Conservation (phyloP, 2,329 filamentous ascomycete species). For the Fusarium sambucinum region DNA sequence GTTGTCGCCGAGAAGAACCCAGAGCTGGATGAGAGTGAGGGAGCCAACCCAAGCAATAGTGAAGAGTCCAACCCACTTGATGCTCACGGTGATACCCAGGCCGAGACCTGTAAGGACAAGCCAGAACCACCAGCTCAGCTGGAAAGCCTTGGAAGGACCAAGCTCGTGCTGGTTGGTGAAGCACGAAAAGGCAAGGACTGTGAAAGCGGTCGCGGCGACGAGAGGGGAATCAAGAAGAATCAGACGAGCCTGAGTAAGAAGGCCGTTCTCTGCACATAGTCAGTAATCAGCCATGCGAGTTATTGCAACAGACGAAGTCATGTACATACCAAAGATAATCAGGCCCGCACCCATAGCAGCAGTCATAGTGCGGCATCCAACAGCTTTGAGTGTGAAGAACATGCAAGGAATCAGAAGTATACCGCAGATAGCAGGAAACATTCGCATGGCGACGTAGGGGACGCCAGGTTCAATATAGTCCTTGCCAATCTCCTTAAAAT, state of each 20-base stretch:
- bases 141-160: conserved; percentile 88
- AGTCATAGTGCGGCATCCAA: conserved; percentile 88
- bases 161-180: conserved; percentile 98
- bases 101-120: conserved; percentile 86
- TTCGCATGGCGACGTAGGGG: conserved; percentile 96
- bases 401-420: conserved; percentile 90
- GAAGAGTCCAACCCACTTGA: conserved; percentile 99
- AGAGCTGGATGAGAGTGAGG: conserved; percentile 91
- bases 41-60: conserved; percentile 98
- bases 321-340: conserved; percentile 85
- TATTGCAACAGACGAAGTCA: neutral
- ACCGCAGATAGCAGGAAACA: conserved; percentile 91
- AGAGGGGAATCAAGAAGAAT: conserved; percentile 97
- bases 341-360: conserved; percentile 85
- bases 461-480: conserved; percentile 96
- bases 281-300: conserved; percentile 39
- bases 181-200: conserved; percentile 87
- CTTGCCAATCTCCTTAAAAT: conserved; percentile 99
- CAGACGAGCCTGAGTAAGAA: conserved; percentile 92
- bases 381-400: conserved; percentile 92
- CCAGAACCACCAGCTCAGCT: conserved; percentile 98
- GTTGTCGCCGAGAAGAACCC: conserved; percentile 91
- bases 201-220: conserved; percentile 92
- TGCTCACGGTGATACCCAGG: conserved; percentile 89
- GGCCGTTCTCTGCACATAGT: conserved; percentile 80